Conservation (phyloP, 2,329 filamentous ascomycete species). For the Microcera coccophila region DNA sequence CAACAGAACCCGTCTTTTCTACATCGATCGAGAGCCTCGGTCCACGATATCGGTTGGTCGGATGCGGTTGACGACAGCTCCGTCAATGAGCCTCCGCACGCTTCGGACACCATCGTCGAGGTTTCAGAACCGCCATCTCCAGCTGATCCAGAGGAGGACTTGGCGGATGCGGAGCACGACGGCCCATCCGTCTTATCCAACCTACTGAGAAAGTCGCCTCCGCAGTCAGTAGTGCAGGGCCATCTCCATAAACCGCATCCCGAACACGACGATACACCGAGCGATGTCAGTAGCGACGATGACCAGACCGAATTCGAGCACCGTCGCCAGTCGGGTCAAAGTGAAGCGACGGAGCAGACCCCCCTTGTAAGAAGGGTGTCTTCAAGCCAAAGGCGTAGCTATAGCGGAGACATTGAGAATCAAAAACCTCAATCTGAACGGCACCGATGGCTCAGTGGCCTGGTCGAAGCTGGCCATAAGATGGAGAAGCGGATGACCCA, state of each 20-base stretch:
- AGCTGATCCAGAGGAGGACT: conserved; percentile 12
- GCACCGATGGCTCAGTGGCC: conserved; percentile 33
- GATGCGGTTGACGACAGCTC: conserved; percentile 21
- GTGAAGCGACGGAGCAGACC: conserved; percentile 40
- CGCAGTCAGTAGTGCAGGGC: conserved; percentile 32
- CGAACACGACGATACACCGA: conserved; percentile 2
- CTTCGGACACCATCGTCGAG: conserved; percentile 55
- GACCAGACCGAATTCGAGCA: conserved; percentile 10
- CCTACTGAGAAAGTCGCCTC: conserved; percentile 49
- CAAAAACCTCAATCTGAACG: conserved; percentile 40
- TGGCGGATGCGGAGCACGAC: conserved; percentile 17
- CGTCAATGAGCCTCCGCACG: conserved; percentile 22
- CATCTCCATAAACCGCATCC: conserved; percentile 8
- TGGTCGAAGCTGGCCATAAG: conserved; percentile 30
- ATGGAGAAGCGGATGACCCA: conserved; percentile 31
- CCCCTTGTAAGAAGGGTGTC: conserved; percentile 42
- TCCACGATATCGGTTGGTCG: conserved; percentile 25
- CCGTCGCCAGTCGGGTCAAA: conserved; percentile 6
- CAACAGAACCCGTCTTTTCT: conserved; percentile 45
- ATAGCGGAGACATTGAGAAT: conserved; percentile 45
- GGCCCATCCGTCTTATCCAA: conserved; percentile 45
- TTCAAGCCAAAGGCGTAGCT: conserved; percentile 27
- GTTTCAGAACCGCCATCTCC: conserved; percentile 48
- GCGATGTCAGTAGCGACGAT: conserved; percentile 10
- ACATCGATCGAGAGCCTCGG: conserved; percentile 30